Base-by-base conservation (phyloP, 176 grass and related monocot genomes). In the Otatea glauca region DNA sequence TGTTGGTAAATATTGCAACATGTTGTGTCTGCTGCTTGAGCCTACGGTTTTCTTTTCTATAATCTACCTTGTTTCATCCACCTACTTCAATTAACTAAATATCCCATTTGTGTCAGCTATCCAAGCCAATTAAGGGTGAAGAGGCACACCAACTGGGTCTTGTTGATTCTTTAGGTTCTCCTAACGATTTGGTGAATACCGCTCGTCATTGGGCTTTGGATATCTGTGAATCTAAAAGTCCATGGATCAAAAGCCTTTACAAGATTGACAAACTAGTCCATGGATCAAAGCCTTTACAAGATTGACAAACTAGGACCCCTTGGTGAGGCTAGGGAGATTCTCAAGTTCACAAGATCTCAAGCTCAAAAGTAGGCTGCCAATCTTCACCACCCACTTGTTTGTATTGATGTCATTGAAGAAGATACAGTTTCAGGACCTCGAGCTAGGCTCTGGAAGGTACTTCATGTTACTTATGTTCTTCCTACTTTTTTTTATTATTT, bases 171-270 rank as follows among this genome's bases (percentile, higher is more conserved):
- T 60, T 98, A 66, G 91, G 94, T 88, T 90, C 87, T 70, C 81
- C 89, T 71, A 86, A 93, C 77, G 96, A 95, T 70, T 93, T 98
- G 77, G 78, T 98, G 65, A 86, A 82, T 76, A 87, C 86, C 51
- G 91, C 93, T 72, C 85, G 91, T 45, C 42, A 70, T 65, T 98
- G 89, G 91, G 93, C 96, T 82, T 89, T 98, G 61, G 96, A 94
- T 89, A 92, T 98, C 72, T 87, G 68, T 32, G 91, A 98, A 50
- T 85, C 78, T 17, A 95, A 73, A 82, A 91, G 51, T 24, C 93
- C 91, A 47, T 98, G 96, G 96, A 59, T 93, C 70, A 94, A 90
- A 87, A 98, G 89, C 77, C 93, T 98, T 65, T 92, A 96, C 89
- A 98, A 88, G 76, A 91, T 88, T 16, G 91, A 98, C 43, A 98